A percentile compares a stretch with the other conserved stretches of the same genome.
These are phyloP conservation scores for Bretschneidera sinensis DNA, from an alignment of 345 rosid species.

Conservation along the genomic window DNA sequence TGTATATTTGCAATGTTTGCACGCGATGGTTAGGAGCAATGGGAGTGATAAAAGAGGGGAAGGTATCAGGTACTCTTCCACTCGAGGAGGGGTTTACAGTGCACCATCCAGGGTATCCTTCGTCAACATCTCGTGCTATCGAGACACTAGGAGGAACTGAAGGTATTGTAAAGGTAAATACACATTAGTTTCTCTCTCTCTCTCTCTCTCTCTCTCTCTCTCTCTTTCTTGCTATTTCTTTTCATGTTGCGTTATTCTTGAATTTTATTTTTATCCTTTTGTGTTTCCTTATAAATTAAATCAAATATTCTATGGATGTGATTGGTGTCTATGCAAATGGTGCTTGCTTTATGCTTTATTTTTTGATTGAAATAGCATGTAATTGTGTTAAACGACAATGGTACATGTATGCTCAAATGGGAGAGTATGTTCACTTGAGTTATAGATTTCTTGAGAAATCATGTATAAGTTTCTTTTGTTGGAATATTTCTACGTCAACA, in stretches of 20 bases:
- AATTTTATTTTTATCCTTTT: too few relatives aligned
- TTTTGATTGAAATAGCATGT: background rate
- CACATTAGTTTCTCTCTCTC: background rate
- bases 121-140: conserved; percentile 62
- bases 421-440: too few relatives aligned
- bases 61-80: conserved; percentile 60
- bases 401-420: too few relatives aligned
- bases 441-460: too few relatives aligned
- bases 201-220: background rate
- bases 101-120: conserved; percentile 83
- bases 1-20: background rate
- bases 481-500: too few relatives aligned
- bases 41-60: conserved; percentile 72
- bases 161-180: conserved; percentile 50
- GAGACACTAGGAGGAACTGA: conserved; percentile 80
- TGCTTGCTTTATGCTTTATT: background rate
- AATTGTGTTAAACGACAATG: background rate
- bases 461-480: too few relatives aligned
- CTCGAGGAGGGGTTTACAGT: conserved; percentile 52
- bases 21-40: conserved; percentile 21
- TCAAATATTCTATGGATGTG: background rate
- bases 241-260: background rate
- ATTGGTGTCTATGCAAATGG: background rate
- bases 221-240: background rate
- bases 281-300: too few relatives aligned